Percentiles rank a stretch among this genome's conserved stretches.
Evolutionary conservation across 306 rosid species (phyloP).

Genomic region (Carpinus fangiana): DNA sequence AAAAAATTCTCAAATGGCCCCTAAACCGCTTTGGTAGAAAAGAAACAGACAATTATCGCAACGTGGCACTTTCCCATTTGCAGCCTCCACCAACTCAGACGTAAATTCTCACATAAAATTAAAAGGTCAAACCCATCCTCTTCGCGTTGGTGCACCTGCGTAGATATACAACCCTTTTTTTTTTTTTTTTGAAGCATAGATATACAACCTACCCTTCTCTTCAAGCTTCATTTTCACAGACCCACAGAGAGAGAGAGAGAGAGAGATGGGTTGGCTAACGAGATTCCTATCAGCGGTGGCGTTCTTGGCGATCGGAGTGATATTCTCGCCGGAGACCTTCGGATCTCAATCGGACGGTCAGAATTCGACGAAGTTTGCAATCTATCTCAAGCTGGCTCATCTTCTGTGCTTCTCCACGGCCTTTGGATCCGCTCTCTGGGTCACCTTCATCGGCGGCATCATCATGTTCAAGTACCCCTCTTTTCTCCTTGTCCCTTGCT

Average conservation of each 20-base stretch:
- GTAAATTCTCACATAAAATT: no score
- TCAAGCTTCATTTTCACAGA: neutral
- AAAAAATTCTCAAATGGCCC: no score
- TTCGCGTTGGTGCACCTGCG: neutral
- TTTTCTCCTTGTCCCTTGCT: neutral
- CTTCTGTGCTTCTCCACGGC: slow-evolving; percentile 88
- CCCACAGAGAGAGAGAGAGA: neutral
- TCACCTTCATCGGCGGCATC: slow-evolving; percentile 96
- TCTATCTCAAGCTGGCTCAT: slow-evolving; percentile 83
- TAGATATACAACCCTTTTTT: neutral
- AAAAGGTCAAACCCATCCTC: neutral
- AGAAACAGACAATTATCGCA: no score
- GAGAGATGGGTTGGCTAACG: slow-evolving; percentile 75
- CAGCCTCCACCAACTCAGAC: neutral
- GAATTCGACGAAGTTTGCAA: slow-evolving; percentile 44
- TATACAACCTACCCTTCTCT: neutral
- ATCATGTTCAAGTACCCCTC: slow-evolving; percentile 83
- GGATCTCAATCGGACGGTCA: slow-evolving; percentile 64
- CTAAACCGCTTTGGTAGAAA: neutral
- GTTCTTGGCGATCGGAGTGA: slow-evolving; percentile 84
- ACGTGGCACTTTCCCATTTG: neutral
- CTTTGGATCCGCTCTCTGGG: slow-evolving; percentile 93
- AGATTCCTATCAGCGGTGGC: slow-evolving; percentile 72
- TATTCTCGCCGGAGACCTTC: slow-evolving; percentile 85
- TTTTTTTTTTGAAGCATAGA: neutral